A percentile compares a stretch with the other conserved stretches of the same genome.
Conservation (phyloP, 345 rosid genomes). For the Turnera subulata region DNA sequence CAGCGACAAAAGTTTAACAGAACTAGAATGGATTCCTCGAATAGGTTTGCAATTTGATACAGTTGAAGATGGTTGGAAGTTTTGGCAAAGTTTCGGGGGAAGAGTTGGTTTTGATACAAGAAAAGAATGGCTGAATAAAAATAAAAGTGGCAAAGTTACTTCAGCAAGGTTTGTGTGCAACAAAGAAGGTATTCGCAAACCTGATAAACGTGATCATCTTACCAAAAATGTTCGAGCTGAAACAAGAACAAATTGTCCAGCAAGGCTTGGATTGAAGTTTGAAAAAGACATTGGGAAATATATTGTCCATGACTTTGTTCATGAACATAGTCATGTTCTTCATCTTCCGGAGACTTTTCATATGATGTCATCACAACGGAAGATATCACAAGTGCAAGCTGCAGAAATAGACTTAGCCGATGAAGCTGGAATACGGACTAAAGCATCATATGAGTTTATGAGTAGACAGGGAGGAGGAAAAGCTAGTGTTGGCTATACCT, state of each 20-base stretch:
- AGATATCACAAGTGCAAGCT: background rate
- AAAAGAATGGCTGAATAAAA: background rate
- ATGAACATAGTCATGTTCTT: background rate
- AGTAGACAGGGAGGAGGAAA: too few relatives aligned
- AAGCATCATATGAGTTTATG: conserved; percentile 5
- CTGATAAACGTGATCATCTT: conserved; percentile 2
- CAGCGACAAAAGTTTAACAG: too few relatives aligned
- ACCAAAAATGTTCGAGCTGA: background rate
- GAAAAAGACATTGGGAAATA: background rate
- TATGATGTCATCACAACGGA: too few relatives aligned
- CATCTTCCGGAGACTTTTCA: background rate
- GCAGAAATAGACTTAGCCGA: background rate
- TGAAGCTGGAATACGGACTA: background rate
- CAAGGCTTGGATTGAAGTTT: background rate
- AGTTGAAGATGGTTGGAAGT: background rate
- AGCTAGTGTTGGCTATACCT: too few relatives aligned
- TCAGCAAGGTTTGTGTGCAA: background rate
- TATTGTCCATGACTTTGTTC: background rate
- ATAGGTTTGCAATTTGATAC: conserved; percentile 4
- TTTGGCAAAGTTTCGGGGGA: background rate
- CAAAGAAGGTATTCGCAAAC: background rate
- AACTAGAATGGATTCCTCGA: background rate
- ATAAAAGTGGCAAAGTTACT: background rate
- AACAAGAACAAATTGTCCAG: conserved; percentile 11
- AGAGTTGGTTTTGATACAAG: background rate